phyloP scores from a whole-genome alignment of 257 asterid genomes.

The Nicotiana obtusifolia region DNA sequence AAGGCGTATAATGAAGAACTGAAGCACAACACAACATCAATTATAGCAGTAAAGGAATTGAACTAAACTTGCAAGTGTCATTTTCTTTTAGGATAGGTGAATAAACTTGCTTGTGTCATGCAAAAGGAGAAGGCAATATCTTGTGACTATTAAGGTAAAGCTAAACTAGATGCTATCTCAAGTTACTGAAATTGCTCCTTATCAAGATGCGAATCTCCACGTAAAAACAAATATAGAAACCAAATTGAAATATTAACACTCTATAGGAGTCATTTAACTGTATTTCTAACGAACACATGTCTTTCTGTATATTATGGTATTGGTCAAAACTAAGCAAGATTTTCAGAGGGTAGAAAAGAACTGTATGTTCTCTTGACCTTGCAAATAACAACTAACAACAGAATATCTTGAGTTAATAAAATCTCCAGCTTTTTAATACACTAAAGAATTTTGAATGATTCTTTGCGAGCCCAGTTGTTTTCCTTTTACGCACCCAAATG shows the following conservation, averaged over 20 bases:
- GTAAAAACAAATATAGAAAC: background rate
- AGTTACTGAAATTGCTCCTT: background rate
- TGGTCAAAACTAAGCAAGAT: background rate
- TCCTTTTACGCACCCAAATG: background rate
- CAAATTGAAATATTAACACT: background rate
- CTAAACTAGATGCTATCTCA: background rate
- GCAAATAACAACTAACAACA: background rate
- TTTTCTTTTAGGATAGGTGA: too few relatives aligned
- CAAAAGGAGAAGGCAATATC: background rate
- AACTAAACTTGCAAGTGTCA: background rate
- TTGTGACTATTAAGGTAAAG: background rate
- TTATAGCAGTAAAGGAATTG: background rate
- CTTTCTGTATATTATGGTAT: background rate
- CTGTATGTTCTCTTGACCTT: background rate
- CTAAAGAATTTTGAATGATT: background rate
- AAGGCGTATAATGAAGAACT: background rate
- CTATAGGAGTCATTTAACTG: background rate
- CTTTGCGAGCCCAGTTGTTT: background rate
- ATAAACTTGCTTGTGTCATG: background rate
- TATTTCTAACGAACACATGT: background rate
- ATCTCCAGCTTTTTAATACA: background rate
- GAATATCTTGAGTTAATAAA: background rate
- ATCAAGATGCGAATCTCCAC: background rate
- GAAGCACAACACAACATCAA: background rate
- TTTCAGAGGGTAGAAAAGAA: background rate